phyloP scores from a whole-genome alignment of 257 asterid genomes.

The Cordia subcordata region DNA sequence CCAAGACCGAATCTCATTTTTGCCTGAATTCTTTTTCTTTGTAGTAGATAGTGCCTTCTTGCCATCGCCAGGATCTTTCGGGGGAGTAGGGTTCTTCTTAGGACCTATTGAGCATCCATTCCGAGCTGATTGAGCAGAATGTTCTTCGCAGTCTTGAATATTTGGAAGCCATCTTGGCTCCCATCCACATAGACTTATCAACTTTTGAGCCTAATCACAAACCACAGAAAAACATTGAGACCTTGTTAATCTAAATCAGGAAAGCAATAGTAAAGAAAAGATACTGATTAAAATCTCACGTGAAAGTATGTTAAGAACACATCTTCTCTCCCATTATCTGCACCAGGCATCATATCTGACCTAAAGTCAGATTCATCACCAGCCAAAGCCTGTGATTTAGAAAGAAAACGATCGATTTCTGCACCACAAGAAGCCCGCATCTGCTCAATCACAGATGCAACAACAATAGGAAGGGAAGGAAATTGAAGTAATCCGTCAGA shows the following conservation, averaged over 20 bases:
- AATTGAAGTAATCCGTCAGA: slow-evolving; percentile 96
- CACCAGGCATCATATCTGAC: slow-evolving; percentile 56
- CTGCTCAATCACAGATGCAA: slow-evolving; percentile 77
- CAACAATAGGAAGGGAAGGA: slow-evolving; percentile 82
- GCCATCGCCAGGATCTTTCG: slow-evolving; percentile 70
- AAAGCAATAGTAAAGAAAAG: slow-evolving; percentile 11
- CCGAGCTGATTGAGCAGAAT: slow-evolving; percentile 97
- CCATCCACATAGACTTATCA: slow-evolving; percentile 99
- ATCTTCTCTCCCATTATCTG: slow-evolving; percentile 63
- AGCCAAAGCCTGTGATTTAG: slow-evolving; percentile 54
- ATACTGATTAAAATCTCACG: slow-evolving; percentile 39
- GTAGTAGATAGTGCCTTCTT: slow-evolving; percentile 77
- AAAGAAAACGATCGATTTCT: slow-evolving; percentile 84
- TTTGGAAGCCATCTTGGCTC: slow-evolving; percentile 99
- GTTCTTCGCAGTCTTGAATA: slow-evolving; percentile 96
- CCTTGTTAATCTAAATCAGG: background rate
- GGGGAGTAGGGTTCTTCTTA: slow-evolving; percentile 54
- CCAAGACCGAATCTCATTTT: slow-evolving; percentile 37
- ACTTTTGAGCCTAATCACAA: slow-evolving; percentile 70
- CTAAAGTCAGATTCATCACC: slow-evolving; percentile 70
- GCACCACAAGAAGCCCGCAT: slow-evolving; percentile 63
- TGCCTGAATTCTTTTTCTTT: slow-evolving; percentile 40
- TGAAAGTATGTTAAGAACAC: slow-evolving; percentile 66
- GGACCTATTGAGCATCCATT: slow-evolving; percentile 85
- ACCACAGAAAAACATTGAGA: slow-evolving; percentile 9